phyloP scores from a whole-genome alignment of 73 alveolate species.

The Uronychia setigera region DNA sequence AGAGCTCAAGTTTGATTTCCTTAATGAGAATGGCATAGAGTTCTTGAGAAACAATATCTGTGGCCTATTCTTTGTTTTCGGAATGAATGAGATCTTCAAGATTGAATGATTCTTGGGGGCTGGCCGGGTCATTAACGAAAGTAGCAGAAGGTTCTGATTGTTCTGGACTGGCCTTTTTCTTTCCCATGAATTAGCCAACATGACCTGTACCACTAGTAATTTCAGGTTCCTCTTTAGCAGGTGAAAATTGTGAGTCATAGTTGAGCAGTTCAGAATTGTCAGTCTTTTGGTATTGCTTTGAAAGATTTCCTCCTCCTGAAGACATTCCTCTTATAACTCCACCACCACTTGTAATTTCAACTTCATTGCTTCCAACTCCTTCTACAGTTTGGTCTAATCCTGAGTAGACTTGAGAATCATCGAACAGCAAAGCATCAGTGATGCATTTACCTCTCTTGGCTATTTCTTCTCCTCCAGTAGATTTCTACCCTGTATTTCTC shows the following conservation, averaged over 20 bases:
- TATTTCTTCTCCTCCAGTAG: slow-evolving; percentile 15
- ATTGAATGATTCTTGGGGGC: neutral
- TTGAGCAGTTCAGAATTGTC: too few species aligned
- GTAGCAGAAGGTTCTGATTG: neutral
- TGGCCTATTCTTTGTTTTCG: neutral
- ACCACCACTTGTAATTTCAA: neutral
- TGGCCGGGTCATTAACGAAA: neutral
- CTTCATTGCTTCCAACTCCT: neutral
- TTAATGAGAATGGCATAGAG: neutral
- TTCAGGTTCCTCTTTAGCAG: too few species aligned
- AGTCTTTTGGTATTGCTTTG: too few species aligned
- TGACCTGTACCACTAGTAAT: neutral
- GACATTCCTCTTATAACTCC: neutral
- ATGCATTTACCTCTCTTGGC: slow-evolving; percentile 19
- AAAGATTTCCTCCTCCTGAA: too few species aligned
- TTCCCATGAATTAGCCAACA: neutral
- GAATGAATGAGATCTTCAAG: neutral
- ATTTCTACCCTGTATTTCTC: neutral
- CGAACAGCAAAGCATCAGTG: neutral
- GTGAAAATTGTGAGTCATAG: too few species aligned
- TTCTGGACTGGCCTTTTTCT: neutral
- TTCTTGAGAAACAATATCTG: neutral
- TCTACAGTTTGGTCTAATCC: neutral
- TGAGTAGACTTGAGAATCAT: neutral
- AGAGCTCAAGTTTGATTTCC: slow-evolving; percentile 22